phyloP scores from a whole-genome alignment of 768 basidiomycete genomes.

The Lepiota brunneoincarnata region DNA sequence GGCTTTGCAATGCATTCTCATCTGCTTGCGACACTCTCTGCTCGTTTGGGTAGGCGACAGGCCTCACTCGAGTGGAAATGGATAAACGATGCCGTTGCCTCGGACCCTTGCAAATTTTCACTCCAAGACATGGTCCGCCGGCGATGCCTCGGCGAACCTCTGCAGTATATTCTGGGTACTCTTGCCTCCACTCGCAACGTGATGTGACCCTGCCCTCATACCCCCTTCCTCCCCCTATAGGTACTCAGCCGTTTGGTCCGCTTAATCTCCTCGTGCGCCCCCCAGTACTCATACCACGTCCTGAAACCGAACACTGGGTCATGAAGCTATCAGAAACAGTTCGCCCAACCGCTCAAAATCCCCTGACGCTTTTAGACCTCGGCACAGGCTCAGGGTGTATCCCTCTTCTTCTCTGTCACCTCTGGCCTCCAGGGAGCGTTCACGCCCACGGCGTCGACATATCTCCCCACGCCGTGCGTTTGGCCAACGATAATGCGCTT shows the following conservation, averaged over 20 bases:
- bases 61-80: constrained; percentile 41
- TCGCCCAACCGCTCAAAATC: constrained; percentile 29
- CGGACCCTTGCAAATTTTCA: constrained; percentile 16
- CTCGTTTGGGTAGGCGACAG: constrained; percentile 31
- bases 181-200: constrained; percentile 5
- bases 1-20: constrained; percentile 22
- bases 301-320: constrained; percentile 90
- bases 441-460: constrained; percentile 68
- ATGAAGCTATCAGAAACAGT: constrained; percentile 53
- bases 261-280: constrained; percentile 69
- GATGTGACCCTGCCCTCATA: constrained; percentile 14
- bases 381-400: constrained; percentile 95
- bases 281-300: constrained; percentile 90
- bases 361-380: constrained; percentile 69
- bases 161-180: constrained; percentile 88
- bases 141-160: constrained; percentile 67
- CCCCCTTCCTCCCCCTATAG: constrained; percentile 30
- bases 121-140: constrained; percentile 52
- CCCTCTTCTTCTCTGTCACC: constrained; percentile 75
- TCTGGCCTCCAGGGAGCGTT: constrained; percentile 54
- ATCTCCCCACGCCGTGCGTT: constrained; percentile 52
- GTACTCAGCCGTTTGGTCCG: constrained; percentile 87
- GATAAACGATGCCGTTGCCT: constrained; percentile 32
- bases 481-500: constrained; percentile 49
- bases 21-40: constrained; percentile 24